phyloP scores from a whole-genome alignment of 2,329 filamentous ascomycete genomes.

The Fusarium annulatum region DNA sequence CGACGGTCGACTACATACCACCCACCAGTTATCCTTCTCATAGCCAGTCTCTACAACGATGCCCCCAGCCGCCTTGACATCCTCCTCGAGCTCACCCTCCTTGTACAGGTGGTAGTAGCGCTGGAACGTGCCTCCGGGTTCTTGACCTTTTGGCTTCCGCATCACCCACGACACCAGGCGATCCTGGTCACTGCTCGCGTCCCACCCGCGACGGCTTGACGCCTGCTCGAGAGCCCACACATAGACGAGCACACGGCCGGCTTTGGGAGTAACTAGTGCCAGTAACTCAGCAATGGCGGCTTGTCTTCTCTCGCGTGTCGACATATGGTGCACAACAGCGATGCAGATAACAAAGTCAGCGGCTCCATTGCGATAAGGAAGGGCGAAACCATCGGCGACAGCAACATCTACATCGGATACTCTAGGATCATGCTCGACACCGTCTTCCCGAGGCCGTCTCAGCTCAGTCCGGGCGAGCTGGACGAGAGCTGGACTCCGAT shows the following conservation, averaged over 20 bases:
- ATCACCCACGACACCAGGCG: constrained; percentile 97
- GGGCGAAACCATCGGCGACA: constrained; percentile 83
- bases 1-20: constrained; percentile 61
- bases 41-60: constrained; percentile 83
- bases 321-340: constrained; percentile 93
- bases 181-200: constrained; percentile 85
- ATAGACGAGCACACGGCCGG: constrained; percentile 82
- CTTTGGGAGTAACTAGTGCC: constrained; percentile 67
- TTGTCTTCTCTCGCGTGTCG: constrained; percentile 77
- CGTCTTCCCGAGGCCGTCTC: constrained; percentile 30
- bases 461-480: constrained; percentile 57
- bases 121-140: constrained; percentile 73
- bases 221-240: constrained; percentile 97
- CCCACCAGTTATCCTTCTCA: constrained; percentile 99
- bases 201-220: constrained; percentile 87
- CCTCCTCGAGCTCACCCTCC: constrained; percentile 85
- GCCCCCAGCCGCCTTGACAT: constrained; percentile 80
- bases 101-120: constrained; percentile 95
- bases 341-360: constrained; percentile 92
- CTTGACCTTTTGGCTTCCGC: constrained; percentile 48
- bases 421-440: constrained; percentile 21
- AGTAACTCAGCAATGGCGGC: constrained; percentile 79
- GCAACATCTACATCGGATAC: constrained; percentile 70
- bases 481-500: constrained; percentile 74
- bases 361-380: constrained; percentile 74